phyloP scores from a whole-genome alignment of 2,329 filamentous ascomycete genomes.

The Diplodia mutila region DNA sequence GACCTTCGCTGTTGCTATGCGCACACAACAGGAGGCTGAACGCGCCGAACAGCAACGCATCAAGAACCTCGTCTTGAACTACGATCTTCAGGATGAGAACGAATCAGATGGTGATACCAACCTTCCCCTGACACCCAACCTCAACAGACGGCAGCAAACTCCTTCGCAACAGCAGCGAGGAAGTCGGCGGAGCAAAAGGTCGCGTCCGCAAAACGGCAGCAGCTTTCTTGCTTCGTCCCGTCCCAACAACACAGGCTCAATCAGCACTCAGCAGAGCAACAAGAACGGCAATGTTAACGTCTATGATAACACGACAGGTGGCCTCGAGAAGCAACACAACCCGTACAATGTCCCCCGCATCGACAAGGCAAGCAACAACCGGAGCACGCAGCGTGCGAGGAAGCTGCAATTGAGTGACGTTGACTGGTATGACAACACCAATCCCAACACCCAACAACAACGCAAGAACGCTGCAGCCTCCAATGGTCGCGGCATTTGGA shows the following conservation, averaged over 20 bases:
- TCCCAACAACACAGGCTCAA: background rate
- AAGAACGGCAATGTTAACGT: conserved; percentile 42
- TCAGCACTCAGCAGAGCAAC: conserved; percentile 41
- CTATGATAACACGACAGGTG: conserved; percentile 33
- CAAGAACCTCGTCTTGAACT: conserved; percentile 96
- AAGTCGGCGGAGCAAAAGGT: background rate
- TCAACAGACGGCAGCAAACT: conserved; percentile 36
- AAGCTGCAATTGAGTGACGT: conserved; percentile 96
- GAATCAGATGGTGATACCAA: conserved; percentile 71
- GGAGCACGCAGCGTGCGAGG: conserved; percentile 78
- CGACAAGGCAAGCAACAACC: conserved; percentile 65
- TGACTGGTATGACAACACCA: conserved; percentile 74
- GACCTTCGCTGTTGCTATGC: conserved; percentile 94
- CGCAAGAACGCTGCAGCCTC: background rate
- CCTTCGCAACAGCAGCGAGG: conserved; percentile 44
- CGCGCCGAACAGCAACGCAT: conserved; percentile 97
- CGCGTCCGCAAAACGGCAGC: background rate
- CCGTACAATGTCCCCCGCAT: conserved; percentile 51
- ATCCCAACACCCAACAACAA: background rate
- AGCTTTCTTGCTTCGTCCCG: background rate
- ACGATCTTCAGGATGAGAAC: conserved; percentile 82
- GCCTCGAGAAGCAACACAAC: conserved; percentile 46
- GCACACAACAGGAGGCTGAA: conserved; percentile 90
- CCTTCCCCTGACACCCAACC: conserved; percentile 27
- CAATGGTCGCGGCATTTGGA: background rate